These are phyloP conservation scores for Trichoderma asperellum DNA, from an alignment of 2,329 filamentous ascomycete genomes.

Conservation along the genomic window DNA sequence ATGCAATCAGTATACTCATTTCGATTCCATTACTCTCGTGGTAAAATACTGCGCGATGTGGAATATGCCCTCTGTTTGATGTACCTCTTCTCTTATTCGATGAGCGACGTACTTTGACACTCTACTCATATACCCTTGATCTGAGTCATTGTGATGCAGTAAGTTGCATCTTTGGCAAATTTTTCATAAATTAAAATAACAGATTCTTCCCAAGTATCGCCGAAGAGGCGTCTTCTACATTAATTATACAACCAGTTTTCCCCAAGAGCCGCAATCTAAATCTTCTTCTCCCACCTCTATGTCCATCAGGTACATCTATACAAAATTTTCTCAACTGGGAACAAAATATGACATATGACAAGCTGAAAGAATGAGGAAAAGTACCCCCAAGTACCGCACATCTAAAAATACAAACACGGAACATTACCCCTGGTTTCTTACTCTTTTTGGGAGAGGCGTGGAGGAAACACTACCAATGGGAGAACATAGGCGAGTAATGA, in stretches of 20 bases:
- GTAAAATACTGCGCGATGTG: neutral
- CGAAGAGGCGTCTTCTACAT: neutral
- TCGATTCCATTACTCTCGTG: neutral
- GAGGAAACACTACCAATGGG: neutral
- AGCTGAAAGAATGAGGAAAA: neutral
- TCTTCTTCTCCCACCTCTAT: neutral
- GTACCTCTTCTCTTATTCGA: neutral
- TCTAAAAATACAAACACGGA: neutral
- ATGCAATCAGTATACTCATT: neutral
- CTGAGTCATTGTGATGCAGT: neutral
- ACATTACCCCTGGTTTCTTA: conserved; percentile 7
- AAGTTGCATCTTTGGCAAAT: neutral
- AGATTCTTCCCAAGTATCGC: neutral
- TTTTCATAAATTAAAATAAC: neutral
- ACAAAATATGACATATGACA: conserved; percentile 16
- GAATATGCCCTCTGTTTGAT: neutral
- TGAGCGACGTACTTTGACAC: neutral
- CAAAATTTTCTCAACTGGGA: neutral
- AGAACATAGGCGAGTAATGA: neutral
- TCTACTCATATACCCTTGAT: neutral
- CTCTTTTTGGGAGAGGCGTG: conserved; percentile 10
- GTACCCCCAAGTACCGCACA: conserved; percentile 3
- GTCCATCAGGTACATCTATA: neutral
- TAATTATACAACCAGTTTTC: no score
- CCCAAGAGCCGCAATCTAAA: neutral